phyloP scores from a whole-genome alignment of 305 asterid genomes.

The Ilex paraguariensis region DNA sequence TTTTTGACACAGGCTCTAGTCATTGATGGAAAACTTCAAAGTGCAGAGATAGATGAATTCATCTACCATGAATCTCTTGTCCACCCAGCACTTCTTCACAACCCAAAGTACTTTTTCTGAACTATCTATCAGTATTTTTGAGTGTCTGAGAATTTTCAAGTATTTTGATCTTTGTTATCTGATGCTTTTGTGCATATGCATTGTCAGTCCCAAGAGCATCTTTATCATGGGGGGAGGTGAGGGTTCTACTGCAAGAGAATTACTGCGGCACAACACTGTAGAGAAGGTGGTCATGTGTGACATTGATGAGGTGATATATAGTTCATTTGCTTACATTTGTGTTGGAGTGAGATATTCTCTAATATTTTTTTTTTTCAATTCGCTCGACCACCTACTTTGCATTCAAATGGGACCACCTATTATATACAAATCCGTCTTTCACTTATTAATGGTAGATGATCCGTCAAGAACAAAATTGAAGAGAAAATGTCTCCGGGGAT shows the following conservation, averaged over 20 bases:
- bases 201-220: constrained; percentile 62
- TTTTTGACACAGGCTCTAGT: constrained; percentile 61
- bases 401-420: no score
- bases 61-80: constrained; percentile 92
- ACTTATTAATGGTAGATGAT: no score
- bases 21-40: constrained; percentile 93
- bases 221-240: constrained; percentile 99
- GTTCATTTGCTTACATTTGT: no score
- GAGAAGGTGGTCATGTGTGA: constrained; percentile 94
- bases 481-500: no score
- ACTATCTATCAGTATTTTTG: no score
- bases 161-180: not conserved
- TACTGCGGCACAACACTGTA: constrained; percentile 68
- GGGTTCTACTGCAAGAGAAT: constrained; percentile 95
- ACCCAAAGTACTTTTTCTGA: constrained; percentile 40
- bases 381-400: no score
- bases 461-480: no score
- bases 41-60: constrained; percentile 95
- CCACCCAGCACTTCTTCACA: constrained; percentile 80
- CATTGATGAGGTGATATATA: constrained; percentile 65
- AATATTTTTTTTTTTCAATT: no score
- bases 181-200: not conserved
- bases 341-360: no score
- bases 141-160: no score
- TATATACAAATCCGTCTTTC: no score